These are phyloP conservation scores for Diplodia sapinea DNA, from an alignment of 2,329 filamentous ascomycete species.

Conservation along the genomic window DNA sequence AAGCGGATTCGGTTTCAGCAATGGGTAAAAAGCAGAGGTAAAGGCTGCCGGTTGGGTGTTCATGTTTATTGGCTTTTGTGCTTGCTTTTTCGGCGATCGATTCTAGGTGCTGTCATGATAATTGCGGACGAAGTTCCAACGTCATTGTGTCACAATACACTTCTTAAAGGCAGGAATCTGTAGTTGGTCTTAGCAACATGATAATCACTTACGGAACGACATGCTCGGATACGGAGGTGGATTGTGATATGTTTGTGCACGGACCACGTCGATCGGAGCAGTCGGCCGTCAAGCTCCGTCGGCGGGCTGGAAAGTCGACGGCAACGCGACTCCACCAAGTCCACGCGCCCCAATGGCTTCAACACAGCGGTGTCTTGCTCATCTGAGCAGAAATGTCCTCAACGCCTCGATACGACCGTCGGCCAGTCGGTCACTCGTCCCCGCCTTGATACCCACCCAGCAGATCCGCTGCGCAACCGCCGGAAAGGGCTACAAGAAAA, in stretches of 20 bases:
- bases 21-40: conserved; percentile 18
- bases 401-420: conserved; percentile 16
- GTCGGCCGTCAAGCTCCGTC: conserved; percentile 24
- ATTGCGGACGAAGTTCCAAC: conserved; percentile 5
- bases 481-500: conserved; percentile 48
- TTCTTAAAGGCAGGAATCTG: conserved; percentile 3
- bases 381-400: conserved; percentile 42
- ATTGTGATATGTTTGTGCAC: not conserved
- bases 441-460: conserved; percentile 39
- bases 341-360: conserved; percentile 42
- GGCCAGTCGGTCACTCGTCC: not conserved
- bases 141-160: conserved; percentile 6
- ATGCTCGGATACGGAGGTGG: not conserved
- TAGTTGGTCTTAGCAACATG: conserved; percentile 12
- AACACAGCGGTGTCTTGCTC: conserved; percentile 43
- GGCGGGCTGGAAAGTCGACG: conserved; percentile 25
- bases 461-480: conserved; percentile 48
- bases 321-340: conserved; percentile 14
- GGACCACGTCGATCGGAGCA: not conserved
- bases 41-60: conserved; percentile 21
- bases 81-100: not conserved
- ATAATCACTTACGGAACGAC: not conserved
- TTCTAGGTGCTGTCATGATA: conserved; percentile 7
- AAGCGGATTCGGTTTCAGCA: not conserved
- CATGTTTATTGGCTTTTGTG: not conserved